These are phyloP conservation scores for Tuber magnatum DNA, from an alignment of 495 filamentous ascomycete species.

Conservation along the genomic window DNA sequence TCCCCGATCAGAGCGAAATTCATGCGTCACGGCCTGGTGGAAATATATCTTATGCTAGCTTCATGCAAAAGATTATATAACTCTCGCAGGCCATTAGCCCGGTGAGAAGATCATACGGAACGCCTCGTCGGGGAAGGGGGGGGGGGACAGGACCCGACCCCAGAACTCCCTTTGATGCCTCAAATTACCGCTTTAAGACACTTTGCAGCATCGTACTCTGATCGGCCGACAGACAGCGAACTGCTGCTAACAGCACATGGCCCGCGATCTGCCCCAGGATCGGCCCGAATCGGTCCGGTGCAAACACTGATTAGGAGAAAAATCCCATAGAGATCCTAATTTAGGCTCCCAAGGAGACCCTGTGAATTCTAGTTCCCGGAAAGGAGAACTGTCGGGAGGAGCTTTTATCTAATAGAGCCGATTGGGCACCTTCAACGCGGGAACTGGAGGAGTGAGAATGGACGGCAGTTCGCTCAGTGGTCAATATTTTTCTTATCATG, in stretches of 20 bases:
- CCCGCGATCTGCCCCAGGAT: not conserved
- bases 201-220: no score
- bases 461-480: no score
- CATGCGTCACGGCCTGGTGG: no score
- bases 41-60: no score
- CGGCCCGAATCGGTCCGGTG: not conserved
- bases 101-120: no score
- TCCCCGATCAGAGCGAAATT: no score
- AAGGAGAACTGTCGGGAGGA: not conserved
- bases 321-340: not conserved
- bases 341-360: not conserved
- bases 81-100: no score
- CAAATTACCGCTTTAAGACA: no score
- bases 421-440: not conserved
- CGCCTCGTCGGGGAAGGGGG: no score
- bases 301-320: not conserved
- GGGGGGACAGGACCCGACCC: no score
- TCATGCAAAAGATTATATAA: no score
- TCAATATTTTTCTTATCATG: not conserved
- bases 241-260: not conserved
- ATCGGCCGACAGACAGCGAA: not conserved
- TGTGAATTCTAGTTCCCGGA: not conserved
- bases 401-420: not conserved
- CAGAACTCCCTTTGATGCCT: no score
- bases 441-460: not conserved